Conservation (phyloP, 176 grass and related monocot genomes). For the Luzula sylvatica region DNA sequence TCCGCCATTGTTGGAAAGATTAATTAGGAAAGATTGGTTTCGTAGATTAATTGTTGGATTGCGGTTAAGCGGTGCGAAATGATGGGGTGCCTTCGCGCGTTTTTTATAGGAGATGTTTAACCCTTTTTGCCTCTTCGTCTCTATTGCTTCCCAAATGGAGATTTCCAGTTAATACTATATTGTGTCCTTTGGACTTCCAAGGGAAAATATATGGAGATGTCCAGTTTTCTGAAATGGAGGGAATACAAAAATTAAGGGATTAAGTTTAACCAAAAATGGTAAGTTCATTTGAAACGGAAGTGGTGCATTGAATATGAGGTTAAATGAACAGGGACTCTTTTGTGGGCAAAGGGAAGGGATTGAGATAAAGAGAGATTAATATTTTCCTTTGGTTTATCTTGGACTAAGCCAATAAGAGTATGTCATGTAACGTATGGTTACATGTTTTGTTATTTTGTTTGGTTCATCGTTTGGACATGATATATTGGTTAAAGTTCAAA, state of each 20-base stretch:
- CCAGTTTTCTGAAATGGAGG: not conserved
- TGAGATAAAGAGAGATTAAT: too few species aligned
- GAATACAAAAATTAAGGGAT: not conserved
- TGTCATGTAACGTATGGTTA: too few species aligned
- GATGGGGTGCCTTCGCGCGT: not conserved
- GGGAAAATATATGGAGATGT: not conserved
- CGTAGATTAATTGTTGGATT: too few species aligned
- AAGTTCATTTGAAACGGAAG: not conserved
- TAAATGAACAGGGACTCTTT: conserved; percentile 27
- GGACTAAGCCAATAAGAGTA: too few species aligned
- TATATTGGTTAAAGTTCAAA: too few species aligned
- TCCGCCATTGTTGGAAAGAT: conserved; percentile 16
- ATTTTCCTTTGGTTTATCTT: too few species aligned
- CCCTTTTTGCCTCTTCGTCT: not conserved
- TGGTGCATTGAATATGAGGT: not conserved
- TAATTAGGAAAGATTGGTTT: not conserved
- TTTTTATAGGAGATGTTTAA: conserved; percentile 18
- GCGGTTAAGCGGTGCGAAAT: not conserved
- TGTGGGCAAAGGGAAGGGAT: not conserved
- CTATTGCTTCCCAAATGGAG: not conserved
- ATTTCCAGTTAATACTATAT: not conserved
- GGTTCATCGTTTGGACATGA: too few species aligned
- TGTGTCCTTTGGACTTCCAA: not conserved
- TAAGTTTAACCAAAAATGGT: not conserved
- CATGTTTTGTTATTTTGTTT: too few species aligned